These are phyloP conservation scores for Nymphaea colorata DNA, from an alignment of 164 flowering plant genomes.

Conservation along the genomic window DNA sequence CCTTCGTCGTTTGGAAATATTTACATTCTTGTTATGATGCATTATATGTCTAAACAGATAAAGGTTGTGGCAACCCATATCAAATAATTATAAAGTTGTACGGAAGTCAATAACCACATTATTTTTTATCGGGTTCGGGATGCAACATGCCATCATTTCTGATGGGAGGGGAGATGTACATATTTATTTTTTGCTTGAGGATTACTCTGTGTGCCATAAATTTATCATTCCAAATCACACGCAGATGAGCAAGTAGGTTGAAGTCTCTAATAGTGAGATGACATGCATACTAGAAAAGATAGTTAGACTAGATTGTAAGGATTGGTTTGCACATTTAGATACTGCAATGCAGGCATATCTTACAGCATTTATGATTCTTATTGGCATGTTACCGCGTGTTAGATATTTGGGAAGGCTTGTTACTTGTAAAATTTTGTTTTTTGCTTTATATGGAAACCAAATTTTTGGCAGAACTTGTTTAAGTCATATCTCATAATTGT, in stretches of 20 bases:
- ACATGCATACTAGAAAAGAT: background rate
- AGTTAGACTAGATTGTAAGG: background rate
- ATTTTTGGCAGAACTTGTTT: too few relatives aligned
- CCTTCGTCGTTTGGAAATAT: background rate
- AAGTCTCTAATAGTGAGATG: background rate
- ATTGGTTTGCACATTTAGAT: background rate
- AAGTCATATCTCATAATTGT: too few relatives aligned
- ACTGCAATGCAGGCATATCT: background rate
- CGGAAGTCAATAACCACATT: background rate
- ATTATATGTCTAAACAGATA: background rate
- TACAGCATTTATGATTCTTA: background rate
- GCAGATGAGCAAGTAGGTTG: background rate
- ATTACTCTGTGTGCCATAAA: background rate
- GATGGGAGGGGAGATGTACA: background rate
- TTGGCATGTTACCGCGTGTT: background rate
- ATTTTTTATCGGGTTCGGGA: background rate
- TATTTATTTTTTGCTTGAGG: background rate
- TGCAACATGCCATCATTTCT: background rate
- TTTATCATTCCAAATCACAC: background rate
- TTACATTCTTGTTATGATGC: background rate
- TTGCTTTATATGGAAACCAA: too few relatives aligned
- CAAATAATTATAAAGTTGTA: background rate
- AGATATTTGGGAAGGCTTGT: too few relatives aligned
- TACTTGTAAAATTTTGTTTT: too few relatives aligned
- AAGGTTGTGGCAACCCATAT: background rate